These are phyloP conservation scores for Rosa persica DNA, from an alignment of 306 rosid species.

Conservation along the genomic window DNA sequence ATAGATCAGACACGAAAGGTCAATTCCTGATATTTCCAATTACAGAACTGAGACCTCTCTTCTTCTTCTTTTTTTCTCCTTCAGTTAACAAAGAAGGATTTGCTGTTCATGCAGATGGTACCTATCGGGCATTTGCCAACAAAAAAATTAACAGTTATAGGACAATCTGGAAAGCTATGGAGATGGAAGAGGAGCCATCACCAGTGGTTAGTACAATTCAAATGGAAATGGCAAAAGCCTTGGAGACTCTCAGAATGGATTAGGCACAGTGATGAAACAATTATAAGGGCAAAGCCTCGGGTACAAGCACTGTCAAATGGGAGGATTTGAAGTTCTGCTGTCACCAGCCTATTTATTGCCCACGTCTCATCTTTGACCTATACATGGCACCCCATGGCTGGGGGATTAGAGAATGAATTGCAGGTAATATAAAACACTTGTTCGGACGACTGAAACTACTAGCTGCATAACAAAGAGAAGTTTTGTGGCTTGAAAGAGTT, in stretches of 20 bases:
- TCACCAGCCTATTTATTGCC: conserved; percentile 35
- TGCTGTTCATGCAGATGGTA: conserved; percentile 69
- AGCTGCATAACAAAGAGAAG: not conserved
- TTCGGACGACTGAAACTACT: not conserved
- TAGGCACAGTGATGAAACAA: conserved; percentile 89
- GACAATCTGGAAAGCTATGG: conserved; percentile 94
- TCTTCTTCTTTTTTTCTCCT: conserved; percentile 17
- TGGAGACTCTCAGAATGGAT: conserved; percentile 97
- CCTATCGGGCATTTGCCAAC: conserved; percentile 78
- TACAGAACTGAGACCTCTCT: conserved; percentile 21
- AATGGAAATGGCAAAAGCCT: conserved; percentile 99
- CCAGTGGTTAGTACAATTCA: conserved; percentile 91
- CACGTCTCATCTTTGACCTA: conserved; percentile 40
- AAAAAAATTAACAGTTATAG: conserved; percentile 75
- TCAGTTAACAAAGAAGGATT: conserved; percentile 25
- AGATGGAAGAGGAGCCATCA: conserved; percentile 99
- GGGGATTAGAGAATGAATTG: conserved; percentile 30
- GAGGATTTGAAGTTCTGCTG: conserved; percentile 39
- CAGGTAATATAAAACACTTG: conserved; percentile 34
- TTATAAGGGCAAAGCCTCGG: conserved; percentile 80
- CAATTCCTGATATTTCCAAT: conserved; percentile 20
- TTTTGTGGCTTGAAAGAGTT: not conserved
- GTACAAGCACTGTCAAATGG: conserved; percentile 56
- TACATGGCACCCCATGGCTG: conserved; percentile 36
- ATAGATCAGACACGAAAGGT: conserved; percentile 81